Percentiles rank a stretch among this genome's conserved stretches.
Conservation (phyloP, 2,329 filamentous ascomycete species). For the Pochonia chlamydosporia region DNA sequence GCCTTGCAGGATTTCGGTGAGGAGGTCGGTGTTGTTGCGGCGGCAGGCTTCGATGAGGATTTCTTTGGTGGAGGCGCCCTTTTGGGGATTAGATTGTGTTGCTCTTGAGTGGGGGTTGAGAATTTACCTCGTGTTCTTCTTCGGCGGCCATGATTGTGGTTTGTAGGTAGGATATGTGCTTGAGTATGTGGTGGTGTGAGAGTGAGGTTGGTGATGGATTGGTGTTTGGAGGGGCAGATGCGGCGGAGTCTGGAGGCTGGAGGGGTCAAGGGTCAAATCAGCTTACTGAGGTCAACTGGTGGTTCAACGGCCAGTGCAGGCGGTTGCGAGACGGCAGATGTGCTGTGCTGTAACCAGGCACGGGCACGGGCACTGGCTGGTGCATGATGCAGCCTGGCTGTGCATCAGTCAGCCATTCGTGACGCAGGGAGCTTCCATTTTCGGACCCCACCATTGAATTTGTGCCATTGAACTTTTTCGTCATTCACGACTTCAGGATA, state of each 20-base stretch:
- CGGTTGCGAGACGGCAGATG: too few species aligned
- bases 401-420: too few species aligned
- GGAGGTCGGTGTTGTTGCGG: constrained; percentile 83
- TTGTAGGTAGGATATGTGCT: background rate
- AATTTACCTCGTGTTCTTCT: constrained; percentile 15
- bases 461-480: background rate
- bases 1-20: constrained; percentile 64
- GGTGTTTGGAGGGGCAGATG: background rate
- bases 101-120: background rate
- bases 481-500: too few species aligned
- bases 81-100: background rate
- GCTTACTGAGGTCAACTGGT: too few species aligned
- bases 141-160: constrained; percentile 10
- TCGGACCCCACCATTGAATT: constrained; percentile 1
- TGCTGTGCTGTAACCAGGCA: too few species aligned
- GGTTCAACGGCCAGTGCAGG: too few species aligned
- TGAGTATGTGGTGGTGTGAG: background rate
- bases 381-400: too few species aligned
- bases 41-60: constrained; percentile 88
- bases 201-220: background rate
- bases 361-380: too few species aligned
- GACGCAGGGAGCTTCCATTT: background rate
- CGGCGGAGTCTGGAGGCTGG: too few species aligned
- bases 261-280: too few species aligned
- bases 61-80: constrained; percentile 84